Base-by-base conservation (phyloP, 768 basidiomycete species). In the Amanita phalloides region DNA sequence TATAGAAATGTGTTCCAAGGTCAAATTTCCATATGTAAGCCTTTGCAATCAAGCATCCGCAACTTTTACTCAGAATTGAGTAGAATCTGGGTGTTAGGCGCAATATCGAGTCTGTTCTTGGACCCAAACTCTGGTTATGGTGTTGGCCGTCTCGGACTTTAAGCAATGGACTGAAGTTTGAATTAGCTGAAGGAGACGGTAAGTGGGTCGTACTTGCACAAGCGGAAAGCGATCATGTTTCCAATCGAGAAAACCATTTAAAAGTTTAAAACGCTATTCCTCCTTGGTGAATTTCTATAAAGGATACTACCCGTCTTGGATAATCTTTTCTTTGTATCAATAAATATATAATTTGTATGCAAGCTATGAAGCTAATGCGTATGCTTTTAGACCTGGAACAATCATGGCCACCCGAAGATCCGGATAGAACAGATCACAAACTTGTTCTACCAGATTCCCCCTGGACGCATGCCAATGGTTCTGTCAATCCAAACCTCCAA, bases 11-110 rank as follows among this genome's bases (percentile, higher is more conserved):
- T 8, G 48, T 44, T 7, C 39, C 21, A 53, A 91, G 85, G 70
- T 94, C 59, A 91, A 87, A 65, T 98, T 93, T 62, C 96, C 95
- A 49, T 98, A 97, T 65, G 92, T 90, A 65, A 57, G 82, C 60
- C 36, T 52, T 20, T 47, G 36, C n/a, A 38, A 37, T 25, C 13
- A 48, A 32, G 9, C 14, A 20, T 44, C 7, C 45, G 45, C 9
- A 42, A 28, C 38, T 32, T 58, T 65, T 33, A 60, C 25, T 32
- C 42, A 54, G 26, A 49, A 14, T 32, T 1, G n/a, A 44, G 30
- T 60, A 96, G 92, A 81, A 97, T 64, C 72, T 98, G 51, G 94
- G 94, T 9, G 60, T 68, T 39, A 64, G 78, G 57, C 71, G 73
- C 45, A 99, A 99, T 60, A 67, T 94, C 20, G 71, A 78, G 54